Evolutionary conservation across 495 filamentous ascomycete genomes (phyloP), one percentile per base, ranked within the genome.

Genomic region (Aspergillus haitiensis): DNA sequence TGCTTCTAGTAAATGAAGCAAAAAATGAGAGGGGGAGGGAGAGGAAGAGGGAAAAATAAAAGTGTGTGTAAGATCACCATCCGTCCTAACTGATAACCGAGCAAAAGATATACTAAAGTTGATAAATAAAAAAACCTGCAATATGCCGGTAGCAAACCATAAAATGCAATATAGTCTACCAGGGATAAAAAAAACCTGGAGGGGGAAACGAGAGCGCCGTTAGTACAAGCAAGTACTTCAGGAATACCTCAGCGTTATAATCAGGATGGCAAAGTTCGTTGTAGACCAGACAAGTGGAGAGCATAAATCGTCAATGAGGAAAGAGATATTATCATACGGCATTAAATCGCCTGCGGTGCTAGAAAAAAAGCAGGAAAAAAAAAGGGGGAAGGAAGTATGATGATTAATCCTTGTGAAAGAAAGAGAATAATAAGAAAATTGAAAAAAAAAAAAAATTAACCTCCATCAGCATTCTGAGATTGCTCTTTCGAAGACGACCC

Each of bases 401-500:
- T 27, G 21, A 3, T 27, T 27, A 27, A 27, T 27, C 21, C 21
- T 27, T 27, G 44, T 21, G 16, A 9, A 18, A 16, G 16, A 9
- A 18, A 16, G 9, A 47, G 15, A 15, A 9, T 15, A 18, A 18
- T 10, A 18, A 10, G 10, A 5, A 47, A 10, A 7, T 21, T 8
- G 21, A 47, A 21, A 47, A 16, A 21, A 9, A 45, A 47, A 32
- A 46, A 32, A 58, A 13, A 16, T 39, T 36, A 65, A 49, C 55
- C 60, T 15, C 60, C 64, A 36, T 65, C 60, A 2, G 62, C 32
- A 47, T 61, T 62, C 11, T 56, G 47, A 46, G 59, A 49, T 8
- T 51, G 44, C 18, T 73, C 64, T 51, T 69, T 72, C 0, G 67
- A 58, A 1, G 64, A 16, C 10, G 64, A 56, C 18, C 33, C 46